Percentiles rank a stretch among this genome's conserved stretches.
These are phyloP conservation scores for Halocafeteria seosinensis DNA, from an alignment of 108 stramenopile species.

Conservation along the genomic window DNA sequence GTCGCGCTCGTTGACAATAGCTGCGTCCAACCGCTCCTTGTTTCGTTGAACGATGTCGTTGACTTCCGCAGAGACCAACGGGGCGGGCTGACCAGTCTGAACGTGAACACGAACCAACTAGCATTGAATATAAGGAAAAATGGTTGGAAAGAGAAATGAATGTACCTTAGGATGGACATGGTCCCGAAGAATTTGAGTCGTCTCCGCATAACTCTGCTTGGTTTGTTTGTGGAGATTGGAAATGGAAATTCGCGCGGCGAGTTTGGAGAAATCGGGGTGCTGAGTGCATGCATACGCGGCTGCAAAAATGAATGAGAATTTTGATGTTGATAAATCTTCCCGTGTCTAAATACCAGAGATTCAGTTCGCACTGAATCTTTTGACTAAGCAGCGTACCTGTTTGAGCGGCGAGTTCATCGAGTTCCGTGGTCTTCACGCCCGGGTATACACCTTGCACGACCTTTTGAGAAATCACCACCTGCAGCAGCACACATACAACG, in stretches of 20 bases:
- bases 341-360: neutral
- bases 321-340: neutral
- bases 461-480: conserved; percentile 66
- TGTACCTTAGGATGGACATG: conserved; percentile 13
- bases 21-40: conserved; percentile 57
- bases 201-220: conserved; percentile 57
- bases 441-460: conserved; percentile 96
- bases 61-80: conserved; percentile 54
- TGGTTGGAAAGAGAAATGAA: neutral
- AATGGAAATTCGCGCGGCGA: conserved; percentile 91
- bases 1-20: conserved; percentile 71
- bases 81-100: conserved; percentile 65
- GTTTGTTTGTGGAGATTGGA: conserved; percentile 95
- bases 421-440: conserved; percentile 82
- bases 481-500: neutral
- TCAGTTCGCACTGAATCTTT: neutral
- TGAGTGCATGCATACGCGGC: conserved; percentile 91
- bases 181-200: conserved; percentile 48
- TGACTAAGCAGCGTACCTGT: conserved; percentile 44
- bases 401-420: conserved; percentile 96
- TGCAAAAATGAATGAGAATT: neutral
- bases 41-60: conserved; percentile 66
- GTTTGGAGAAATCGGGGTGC: conserved; percentile 89
- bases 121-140: neutral
- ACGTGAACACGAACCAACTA: conserved; percentile 13